Conservation (phyloP, 2,329 filamentous ascomycete genomes). For the Aspergillus luchuensis region DNA sequence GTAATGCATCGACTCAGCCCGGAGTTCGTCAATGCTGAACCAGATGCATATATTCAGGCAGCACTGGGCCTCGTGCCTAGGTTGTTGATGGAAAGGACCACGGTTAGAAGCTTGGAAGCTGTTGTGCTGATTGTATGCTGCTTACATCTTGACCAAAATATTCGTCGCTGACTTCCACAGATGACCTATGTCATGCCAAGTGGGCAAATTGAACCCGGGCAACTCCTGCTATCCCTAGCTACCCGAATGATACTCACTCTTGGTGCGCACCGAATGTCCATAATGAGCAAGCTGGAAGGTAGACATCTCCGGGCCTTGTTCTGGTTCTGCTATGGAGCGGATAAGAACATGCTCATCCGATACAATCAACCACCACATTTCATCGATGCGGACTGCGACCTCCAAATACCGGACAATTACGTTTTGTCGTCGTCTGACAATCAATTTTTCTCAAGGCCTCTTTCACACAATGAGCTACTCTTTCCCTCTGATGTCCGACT, state of each 20-base stretch:
- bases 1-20: constrained; percentile 27
- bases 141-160: no score
- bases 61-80: constrained; percentile 24
- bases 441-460: constrained; percentile 24
- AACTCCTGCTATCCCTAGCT: constrained; percentile 25
- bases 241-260: constrained; percentile 26
- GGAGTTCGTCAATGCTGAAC: constrained; percentile 23
- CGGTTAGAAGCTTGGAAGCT: constrained; percentile 23
- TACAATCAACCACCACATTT: constrained; percentile 24
- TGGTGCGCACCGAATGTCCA: constrained; percentile 18
- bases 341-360: constrained; percentile 28
- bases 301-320: constrained; percentile 28
- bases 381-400: constrained; percentile 27
- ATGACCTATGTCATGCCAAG: constrained; percentile 23
- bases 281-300: constrained; percentile 6
- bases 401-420: constrained; percentile 26
- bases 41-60: constrained; percentile 26
- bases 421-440: constrained; percentile 20
- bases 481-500: constrained; percentile 31
- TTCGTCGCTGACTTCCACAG: constrained; percentile 7
- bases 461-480: constrained; percentile 26
- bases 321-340: constrained; percentile 28
- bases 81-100: constrained; percentile 23
- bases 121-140: constrained; percentile 24
- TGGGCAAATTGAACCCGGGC: constrained; percentile 25